Evolutionary conservation across 768 basidiomycete species (phyloP), one percentile per base, ranked within the genome.

Genomic region (Boletus bicolor): DNA sequence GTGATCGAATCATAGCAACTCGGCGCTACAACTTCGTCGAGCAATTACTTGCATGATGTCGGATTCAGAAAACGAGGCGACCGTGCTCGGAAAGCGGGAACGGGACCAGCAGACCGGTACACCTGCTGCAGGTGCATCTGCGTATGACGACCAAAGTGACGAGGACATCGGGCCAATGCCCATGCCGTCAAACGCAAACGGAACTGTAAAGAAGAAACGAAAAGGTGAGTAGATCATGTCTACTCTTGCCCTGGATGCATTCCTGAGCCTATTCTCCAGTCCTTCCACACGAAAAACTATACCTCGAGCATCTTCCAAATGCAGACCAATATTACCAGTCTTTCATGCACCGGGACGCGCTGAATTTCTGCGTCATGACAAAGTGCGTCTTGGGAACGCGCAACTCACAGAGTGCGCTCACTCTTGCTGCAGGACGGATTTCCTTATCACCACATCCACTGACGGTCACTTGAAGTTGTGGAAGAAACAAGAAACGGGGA

Each of bases 401-500:
- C 21, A 35, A 34, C 21, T 15, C 34, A 14, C 14, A 5, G 12
- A 10, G 17, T 3, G 21, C 5, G 38, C 60, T 68, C 32, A 72
- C 14, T 5, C n/a, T 42, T 28, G 3, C 34, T 11, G 4, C 62
- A 97, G 96, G 71, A 96, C 93, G 12, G 86, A 93, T 54, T 99
- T 98, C 66, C 67, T 98, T 42, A 80, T 99, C 47, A 99, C 97
- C 7, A 94, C 96, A 1, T 98, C 96, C 3, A 73, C 93, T 10
- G 97, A 98, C 68, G 97, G 97, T 2, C 89, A 94, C 72, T 72
- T 98, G 59, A 99, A 99, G 71, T 73, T 99, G n/a, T 99, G 97
- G 97, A 98, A 97, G 78, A 99, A 99, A 73, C 94, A 97, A 75
- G 90, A 94, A 21, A 70, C 78, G 7, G 96, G 95, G 5, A 93